Percentiles rank a stretch among this genome's conserved stretches.
Conservation (phyloP, 495 filamentous ascomycete species). For the Bombardia bombarda region DNA sequence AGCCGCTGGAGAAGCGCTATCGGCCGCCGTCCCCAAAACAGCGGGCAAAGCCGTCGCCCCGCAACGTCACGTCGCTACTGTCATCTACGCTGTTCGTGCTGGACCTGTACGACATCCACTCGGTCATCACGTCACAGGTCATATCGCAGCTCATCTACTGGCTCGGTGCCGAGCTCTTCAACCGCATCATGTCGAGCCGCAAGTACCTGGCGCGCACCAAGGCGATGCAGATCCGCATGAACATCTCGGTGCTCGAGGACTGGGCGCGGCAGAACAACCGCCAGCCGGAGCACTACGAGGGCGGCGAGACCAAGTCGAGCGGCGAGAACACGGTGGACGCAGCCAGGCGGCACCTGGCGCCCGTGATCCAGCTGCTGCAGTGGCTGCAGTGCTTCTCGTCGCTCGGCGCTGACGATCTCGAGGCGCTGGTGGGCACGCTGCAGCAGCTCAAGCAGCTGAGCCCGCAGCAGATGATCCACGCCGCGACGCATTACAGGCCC, state of each 20-base stretch:
- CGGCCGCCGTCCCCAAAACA: slow-evolving; percentile 94
- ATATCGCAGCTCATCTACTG: slow-evolving; percentile 92
- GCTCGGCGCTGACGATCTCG: slow-evolving; percentile 76
- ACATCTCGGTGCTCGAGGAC: slow-evolving; percentile 88
- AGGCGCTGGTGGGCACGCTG: slow-evolving; percentile 74
- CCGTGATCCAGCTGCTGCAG: slow-evolving; percentile 89
- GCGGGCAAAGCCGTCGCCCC: slow-evolving; percentile 79
- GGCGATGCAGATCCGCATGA: slow-evolving; percentile 99
- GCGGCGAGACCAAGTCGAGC: slow-evolving; percentile 75
- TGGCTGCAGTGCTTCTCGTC: slow-evolving; percentile 98
- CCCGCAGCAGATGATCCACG: slow-evolving; percentile 84
- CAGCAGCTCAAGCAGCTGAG: slow-evolving; percentile 79
- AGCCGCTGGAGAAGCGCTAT: slow-evolving; percentile 83
- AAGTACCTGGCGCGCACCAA: slow-evolving; percentile 95
- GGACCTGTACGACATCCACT: slow-evolving; percentile 97
- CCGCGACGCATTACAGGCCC: slow-evolving; percentile 83
- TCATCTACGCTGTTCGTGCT: slow-evolving; percentile 96
- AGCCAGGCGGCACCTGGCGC: slow-evolving; percentile 74
- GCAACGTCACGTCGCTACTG: slow-evolving; percentile 94
- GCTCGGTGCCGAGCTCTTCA: slow-evolving; percentile 95
- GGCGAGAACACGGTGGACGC: slow-evolving; percentile 82
- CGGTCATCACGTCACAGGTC: slow-evolving; percentile 88
- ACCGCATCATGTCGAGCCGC: slow-evolving; percentile 91
- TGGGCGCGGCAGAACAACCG: slow-evolving; percentile 93
- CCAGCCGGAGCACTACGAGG: slow-evolving; percentile 91